Evolutionary conservation across 2,329 filamentous ascomycete genomes (phyloP).

Genomic region (Aspergillus neoniger): DNA sequence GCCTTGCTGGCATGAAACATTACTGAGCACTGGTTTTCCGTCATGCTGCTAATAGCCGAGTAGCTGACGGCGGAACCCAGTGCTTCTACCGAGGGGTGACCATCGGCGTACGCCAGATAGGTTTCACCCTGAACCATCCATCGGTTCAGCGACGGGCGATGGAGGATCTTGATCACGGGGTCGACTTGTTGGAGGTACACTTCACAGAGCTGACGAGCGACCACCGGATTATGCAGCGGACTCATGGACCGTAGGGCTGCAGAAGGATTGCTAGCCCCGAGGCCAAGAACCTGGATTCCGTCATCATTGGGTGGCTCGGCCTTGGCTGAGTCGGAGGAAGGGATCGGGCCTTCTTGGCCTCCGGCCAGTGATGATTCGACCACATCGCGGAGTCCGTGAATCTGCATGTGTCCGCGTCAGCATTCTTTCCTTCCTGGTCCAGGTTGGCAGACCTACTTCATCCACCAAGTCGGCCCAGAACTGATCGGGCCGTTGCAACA

Average conservation of each 20-base stretch:
- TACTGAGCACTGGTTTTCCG: neutral
- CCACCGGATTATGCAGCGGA: too few relatives aligned
- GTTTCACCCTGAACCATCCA: constrained; percentile 16
- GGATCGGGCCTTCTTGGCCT: too few relatives aligned
- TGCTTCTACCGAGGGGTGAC: constrained; percentile 14
- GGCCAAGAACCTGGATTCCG: neutral
- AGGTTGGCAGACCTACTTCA: too few relatives aligned
- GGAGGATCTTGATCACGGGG: constrained; percentile 24
- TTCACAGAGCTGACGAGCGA: constrained; percentile 10
- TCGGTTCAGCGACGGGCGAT: constrained; percentile 21
- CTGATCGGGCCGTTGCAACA: too few relatives aligned
- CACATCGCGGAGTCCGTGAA: neutral
- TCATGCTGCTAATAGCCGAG: constrained; percentile 9
- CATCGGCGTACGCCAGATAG: constrained; percentile 7
- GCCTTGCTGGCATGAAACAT: constrained; percentile 9
- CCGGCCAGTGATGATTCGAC: neutral
- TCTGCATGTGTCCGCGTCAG: neutral
- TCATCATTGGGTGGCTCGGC: neutral
- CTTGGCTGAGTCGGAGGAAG: neutral
- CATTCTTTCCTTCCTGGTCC: too few relatives aligned
- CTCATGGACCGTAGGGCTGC: neutral
- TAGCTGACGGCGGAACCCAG: constrained; percentile 23
- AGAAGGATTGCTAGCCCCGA: neutral
- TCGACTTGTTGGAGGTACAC: constrained; percentile 24
- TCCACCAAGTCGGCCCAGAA: too few relatives aligned